These are phyloP conservation scores for Trichophaea hybrida DNA, from an alignment of 2,329 filamentous ascomycete species.

Conservation along the genomic window DNA sequence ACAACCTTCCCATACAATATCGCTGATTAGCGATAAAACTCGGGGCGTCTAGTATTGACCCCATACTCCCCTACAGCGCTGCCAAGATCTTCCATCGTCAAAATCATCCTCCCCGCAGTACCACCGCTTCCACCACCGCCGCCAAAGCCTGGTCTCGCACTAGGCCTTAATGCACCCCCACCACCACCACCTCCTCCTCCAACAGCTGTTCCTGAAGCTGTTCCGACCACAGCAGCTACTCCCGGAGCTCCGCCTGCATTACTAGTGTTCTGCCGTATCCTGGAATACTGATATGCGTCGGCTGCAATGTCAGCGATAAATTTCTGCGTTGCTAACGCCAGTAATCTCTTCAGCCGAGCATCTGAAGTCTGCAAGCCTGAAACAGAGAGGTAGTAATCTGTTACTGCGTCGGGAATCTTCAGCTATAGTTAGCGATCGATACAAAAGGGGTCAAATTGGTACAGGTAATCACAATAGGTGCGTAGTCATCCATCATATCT, in stretches of 20 bases:
- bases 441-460: background rate
- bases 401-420: conserved; percentile 93
- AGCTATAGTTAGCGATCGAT: background rate
- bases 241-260: conserved; percentile 52
- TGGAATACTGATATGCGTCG: conserved; percentile 93
- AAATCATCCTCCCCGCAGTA: conserved; percentile 76
- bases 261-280: conserved; percentile 76
- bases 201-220: conserved; percentile 31
- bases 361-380: conserved; percentile 88
- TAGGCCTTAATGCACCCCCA: conserved; percentile 47
- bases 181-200: conserved; percentile 25
- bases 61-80: conserved; percentile 98
- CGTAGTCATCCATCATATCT: conserved; percentile 94
- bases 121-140: conserved; percentile 72
- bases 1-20: too few species aligned
- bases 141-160: conserved; percentile 65
- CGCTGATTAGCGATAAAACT: conserved; percentile 66
- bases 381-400: conserved; percentile 93
- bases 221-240: conserved; percentile 41
- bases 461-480: conserved; percentile 60
- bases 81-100: conserved; percentile 96
- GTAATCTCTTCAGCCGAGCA: conserved; percentile 74
- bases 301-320: conserved; percentile 96
- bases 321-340: conserved; percentile 95
- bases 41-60: conserved; percentile 90